A percentile compares a stretch with the other conserved stretches of the same genome.
phyloP scores from a whole-genome alignment of 2,329 filamentous ascomycete species.

The Zopfia rhizophila region DNA sequence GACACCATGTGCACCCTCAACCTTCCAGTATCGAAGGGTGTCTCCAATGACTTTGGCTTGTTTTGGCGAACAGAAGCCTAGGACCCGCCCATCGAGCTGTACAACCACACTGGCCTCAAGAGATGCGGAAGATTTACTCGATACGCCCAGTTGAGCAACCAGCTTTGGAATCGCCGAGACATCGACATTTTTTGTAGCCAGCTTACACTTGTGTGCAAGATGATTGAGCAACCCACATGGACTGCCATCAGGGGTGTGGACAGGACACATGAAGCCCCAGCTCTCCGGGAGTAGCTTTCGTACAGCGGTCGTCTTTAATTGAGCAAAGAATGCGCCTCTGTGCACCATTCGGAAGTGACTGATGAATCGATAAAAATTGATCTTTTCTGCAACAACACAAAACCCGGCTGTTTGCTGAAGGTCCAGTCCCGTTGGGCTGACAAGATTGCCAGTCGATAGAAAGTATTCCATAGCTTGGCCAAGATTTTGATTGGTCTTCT shows the following conservation, averaged over 20 bases:
- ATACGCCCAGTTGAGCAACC: constrained; percentile 81
- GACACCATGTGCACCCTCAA: constrained; percentile 82
- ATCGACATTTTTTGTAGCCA: constrained; percentile 80
- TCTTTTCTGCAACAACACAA: constrained; percentile 96
- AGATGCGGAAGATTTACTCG: constrained; percentile 78
- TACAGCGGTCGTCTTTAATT: constrained; percentile 96
- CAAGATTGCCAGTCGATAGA: constrained; percentile 91
- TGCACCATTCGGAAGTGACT: constrained; percentile 99
- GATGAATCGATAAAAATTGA: constrained; percentile 98
- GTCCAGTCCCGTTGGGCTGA: constrained; percentile 91
- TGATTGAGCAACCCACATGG: constrained; percentile 96
- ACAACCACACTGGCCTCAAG: constrained; percentile 87
- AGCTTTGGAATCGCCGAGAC: constrained; percentile 78
- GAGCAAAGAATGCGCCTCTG: constrained; percentile 97
- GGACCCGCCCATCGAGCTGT: constrained; percentile 87
- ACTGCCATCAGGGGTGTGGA: constrained; percentile 95
- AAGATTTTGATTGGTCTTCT: constrained; percentile 86
- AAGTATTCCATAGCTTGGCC: constrained; percentile 93
- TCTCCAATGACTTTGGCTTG: constrained; percentile 85
- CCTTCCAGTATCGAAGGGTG: constrained; percentile 94
- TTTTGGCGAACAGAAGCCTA: constrained; percentile 89
- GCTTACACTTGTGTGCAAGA: constrained; percentile 91
- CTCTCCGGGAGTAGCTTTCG: constrained; percentile 95
- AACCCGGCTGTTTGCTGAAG: constrained; percentile 94
- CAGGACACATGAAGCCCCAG: constrained; percentile 97